A percentile compares a stretch with the other conserved stretches of the same genome.
Evolutionary conservation across 1,284 basidiomycete species (phyloP).

Genomic region (Trametes polyzona): DNA sequence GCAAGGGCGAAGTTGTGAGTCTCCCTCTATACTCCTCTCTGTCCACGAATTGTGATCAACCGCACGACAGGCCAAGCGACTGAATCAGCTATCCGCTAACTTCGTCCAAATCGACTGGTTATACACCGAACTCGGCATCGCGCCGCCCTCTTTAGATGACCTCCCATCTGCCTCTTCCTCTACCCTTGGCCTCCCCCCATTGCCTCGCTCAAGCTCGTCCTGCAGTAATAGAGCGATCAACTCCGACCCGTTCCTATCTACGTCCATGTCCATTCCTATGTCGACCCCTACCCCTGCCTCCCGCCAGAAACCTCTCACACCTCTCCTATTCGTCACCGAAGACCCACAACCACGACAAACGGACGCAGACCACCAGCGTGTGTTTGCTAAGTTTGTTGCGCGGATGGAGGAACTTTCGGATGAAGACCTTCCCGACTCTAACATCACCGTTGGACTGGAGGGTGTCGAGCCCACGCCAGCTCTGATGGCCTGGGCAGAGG

Average conservation of each 20-base stretch:
- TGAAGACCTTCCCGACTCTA: constrained; percentile 47
- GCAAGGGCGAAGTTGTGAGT: constrained; percentile 79
- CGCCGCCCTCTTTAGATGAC: constrained; percentile 55
- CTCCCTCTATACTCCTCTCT: no score
- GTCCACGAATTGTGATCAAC: neutral
- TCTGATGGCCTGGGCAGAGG: constrained; percentile 66
- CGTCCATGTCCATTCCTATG: constrained; percentile 33
- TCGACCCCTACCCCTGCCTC: constrained; percentile 40
- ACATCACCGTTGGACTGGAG: constrained; percentile 52
- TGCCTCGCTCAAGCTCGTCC: constrained; percentile 45
- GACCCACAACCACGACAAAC: constrained; percentile 27
- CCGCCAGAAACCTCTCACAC: constrained; percentile 29
- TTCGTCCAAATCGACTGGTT: constrained; percentile 80
- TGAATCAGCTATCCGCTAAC: constrained; percentile 61
- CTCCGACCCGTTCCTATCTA: constrained; percentile 56
- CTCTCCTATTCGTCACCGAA: constrained; percentile 29
- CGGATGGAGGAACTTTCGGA: constrained; percentile 64
- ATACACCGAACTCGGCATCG: constrained; percentile 77
- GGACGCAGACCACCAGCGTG: constrained; percentile 56
- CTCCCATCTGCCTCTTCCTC: constrained; percentile 47
- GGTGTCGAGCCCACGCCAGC: constrained; percentile 70
- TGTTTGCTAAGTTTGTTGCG: constrained; percentile 64
- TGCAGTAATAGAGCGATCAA: constrained; percentile 30
- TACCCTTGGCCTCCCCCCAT: constrained; percentile 38
- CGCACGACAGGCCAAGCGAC: constrained; percentile 59